Evolutionary conservation across 108 stramenopile genomes (phyloP).

Genomic region (Halocafeteria seosinensis): DNA sequence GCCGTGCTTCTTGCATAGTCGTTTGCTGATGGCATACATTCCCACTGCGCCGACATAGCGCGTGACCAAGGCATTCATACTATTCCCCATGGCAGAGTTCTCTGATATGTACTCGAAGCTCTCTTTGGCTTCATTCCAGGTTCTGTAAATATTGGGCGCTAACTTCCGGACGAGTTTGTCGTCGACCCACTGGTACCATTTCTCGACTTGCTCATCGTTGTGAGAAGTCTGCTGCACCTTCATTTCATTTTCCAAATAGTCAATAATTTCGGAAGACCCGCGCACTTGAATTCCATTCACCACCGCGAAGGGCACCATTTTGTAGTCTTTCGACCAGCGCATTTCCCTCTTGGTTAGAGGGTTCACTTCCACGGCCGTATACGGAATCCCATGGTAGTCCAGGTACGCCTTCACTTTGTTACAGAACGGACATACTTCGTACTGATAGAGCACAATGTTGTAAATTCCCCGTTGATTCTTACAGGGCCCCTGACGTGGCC

Average conservation of each 20-base stretch:
- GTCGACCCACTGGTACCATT: slow-evolving; percentile 55
- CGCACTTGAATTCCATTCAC: slow-evolving; percentile 36
- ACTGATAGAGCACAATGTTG: slow-evolving; percentile 53
- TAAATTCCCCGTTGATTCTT: no score
- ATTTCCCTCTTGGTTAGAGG: slow-evolving; percentile 70
- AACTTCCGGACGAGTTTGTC: slow-evolving; percentile 60
- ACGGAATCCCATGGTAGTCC: slow-evolving; percentile 35
- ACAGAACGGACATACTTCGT: slow-evolving; percentile 75
- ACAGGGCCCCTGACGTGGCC: no score
- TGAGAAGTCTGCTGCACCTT: slow-evolving; percentile 22
- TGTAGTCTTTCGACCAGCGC: slow-evolving; percentile 48
- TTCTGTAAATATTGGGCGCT: slow-evolving; percentile 69
- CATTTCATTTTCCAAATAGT: slow-evolving; percentile 19
- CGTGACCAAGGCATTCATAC: slow-evolving; percentile 43
- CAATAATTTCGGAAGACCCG: slow-evolving; percentile 45
- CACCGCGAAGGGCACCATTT: slow-evolving; percentile 63
- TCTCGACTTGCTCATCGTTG: slow-evolving; percentile 31
- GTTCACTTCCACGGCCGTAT: slow-evolving; percentile 60
- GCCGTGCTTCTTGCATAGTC: slow-evolving; percentile 48
- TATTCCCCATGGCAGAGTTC: slow-evolving; percentile 21
- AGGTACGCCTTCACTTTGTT: slow-evolving; percentile 58
- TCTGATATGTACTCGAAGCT: slow-evolving; percentile 63
- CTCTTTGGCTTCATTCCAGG: slow-evolving; percentile 45
- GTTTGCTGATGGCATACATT: slow-evolving; percentile 71
- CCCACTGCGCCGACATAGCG: slow-evolving; percentile 50